Conservation (phyloP, 2,329 filamentous ascomycete species). For the Claviceps maximensis region DNA sequence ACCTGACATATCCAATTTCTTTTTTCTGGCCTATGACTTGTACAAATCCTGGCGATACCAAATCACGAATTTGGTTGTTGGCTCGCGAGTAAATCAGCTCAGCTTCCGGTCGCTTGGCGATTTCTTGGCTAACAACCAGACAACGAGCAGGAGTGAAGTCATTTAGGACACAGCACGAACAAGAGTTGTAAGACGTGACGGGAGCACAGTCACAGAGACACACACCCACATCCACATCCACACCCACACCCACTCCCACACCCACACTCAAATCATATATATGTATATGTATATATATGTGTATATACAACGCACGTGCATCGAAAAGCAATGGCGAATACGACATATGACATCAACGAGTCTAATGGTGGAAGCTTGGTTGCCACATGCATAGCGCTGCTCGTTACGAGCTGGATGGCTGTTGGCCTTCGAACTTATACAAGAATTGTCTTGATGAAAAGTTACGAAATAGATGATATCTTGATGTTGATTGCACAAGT, state of each 20-base stretch:
- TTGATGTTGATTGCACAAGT: constrained; percentile 38
- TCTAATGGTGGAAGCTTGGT: constrained; percentile 27
- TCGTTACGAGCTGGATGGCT: constrained; percentile 28
- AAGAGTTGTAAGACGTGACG: background rate
- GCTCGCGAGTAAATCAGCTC: background rate
- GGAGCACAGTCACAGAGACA: background rate
- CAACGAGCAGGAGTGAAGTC: background rate
- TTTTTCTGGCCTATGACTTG: background rate
- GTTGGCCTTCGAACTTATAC: constrained; percentile 32
- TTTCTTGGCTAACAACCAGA: background rate
- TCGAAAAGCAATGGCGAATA: constrained; percentile 16
- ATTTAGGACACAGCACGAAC: constrained; percentile 1
- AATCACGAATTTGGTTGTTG: background rate
- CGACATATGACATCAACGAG: constrained; percentile 20
- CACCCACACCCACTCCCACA: background rate
- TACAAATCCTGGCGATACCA: background rate
- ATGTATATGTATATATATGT: no score
- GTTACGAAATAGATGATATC: constrained; percentile 39
- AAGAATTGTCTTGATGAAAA: constrained; percentile 28
- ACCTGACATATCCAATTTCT: background rate
- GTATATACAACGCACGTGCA: background rate
- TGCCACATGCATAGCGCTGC: constrained; percentile 22
- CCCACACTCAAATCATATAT: no score
- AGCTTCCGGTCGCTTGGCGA: background rate
- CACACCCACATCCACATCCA: no score